phyloP scores from a whole-genome alignment of 352 stramenopile genomes.

The Lagenidium giganteum region DNA sequence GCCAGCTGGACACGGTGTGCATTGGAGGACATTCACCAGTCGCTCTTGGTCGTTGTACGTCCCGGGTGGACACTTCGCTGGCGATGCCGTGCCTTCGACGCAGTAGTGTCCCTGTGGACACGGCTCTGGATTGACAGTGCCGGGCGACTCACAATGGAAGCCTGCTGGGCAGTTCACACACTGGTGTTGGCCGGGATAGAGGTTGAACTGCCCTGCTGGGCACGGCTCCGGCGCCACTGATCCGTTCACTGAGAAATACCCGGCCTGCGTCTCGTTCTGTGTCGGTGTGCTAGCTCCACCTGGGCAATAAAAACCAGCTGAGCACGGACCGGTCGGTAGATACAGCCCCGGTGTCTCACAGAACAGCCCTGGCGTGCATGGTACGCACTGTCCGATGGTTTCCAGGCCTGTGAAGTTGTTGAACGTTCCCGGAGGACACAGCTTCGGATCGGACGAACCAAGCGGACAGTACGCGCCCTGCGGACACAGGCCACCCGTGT shows the following conservation, averaged over 20 bases:
- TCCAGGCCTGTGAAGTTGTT: constrained; percentile 74
- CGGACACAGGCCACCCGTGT: constrained; percentile 65
- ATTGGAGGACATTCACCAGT: constrained; percentile 69
- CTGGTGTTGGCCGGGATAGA: constrained; percentile 36
- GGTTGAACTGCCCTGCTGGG: constrained; percentile 55
- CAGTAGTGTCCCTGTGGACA: constrained; percentile 75
- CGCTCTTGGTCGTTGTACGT: constrained; percentile 49
- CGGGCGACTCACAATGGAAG: constrained; percentile 60
- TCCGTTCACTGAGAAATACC: constrained; percentile 47
- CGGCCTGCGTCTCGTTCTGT: constrained; percentile 41
- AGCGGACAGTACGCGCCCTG: constrained; percentile 66
- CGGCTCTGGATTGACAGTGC: constrained; percentile 34
- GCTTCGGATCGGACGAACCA: constrained; percentile 41
- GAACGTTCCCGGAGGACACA: constrained; percentile 73
- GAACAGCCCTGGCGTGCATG: constrained; percentile 74
- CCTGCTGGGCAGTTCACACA: constrained; percentile 67
- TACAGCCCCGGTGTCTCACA: constrained; percentile 66
- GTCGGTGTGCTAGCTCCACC: constrained; percentile 46
- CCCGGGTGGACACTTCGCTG: constrained; percentile 61
- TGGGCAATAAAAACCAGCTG: constrained; percentile 78
- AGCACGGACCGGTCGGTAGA: constrained; percentile 65
- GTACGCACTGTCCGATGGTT: constrained; percentile 60
- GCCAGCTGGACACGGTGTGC: constrained; percentile 70
- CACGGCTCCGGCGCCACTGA: constrained; percentile 39
- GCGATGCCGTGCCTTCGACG: constrained; percentile 33